Evolutionary conservation across 768 basidiomycete species (phyloP), one percentile per base, ranked within the genome.

Genomic region (Tulasnella sp.): DNA sequence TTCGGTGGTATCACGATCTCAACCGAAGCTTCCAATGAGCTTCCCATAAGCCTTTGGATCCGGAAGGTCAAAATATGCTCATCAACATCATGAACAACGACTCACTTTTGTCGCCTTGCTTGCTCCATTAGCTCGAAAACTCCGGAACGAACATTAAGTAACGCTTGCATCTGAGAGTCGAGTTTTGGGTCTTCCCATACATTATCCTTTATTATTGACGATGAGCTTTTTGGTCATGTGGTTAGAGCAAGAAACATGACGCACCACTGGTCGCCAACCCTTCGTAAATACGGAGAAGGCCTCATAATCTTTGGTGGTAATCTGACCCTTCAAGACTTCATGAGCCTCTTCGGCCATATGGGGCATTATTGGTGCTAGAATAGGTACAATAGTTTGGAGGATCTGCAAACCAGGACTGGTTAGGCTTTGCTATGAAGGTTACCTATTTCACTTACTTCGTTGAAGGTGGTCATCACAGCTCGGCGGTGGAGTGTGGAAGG

Each of bases 301-400:
- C n/a, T n/a, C n/a, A n/a, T n/a, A n/a, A 0, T 57, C 62, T 27
- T 69, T 61, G 4, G 60, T 58, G 58, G 46, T 10, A 51, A 47
- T 0, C 48, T 55, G 28, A 29, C 52, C 39, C 52, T 47, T 16
- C 65, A 63, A 45, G 12, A 62, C 62, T 20, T 69, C 66, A 58
- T 85, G 73, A 49, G 92, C 77, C 64, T 96, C 93, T 65, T 95
- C 91, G 0, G 88, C 84, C 4, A 95, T 74, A 61, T 93, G 85
- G 7, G 93, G 93, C 2, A 88, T 69, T 24, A 96, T 78, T 0
- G 93, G 93, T 0, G 88, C 85, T 40, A 91, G 68, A 2, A 88
- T 72, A 3, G 71, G 72, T 1, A 77, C 77, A 66, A 88, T 74
- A 2, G 77, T 79, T 25, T 69, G 66, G 44, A 92, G 64, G 33